These are phyloP conservation scores for Rhexocercosporidium sp. DNA, from an alignment of 2,329 filamentous ascomycete genomes.

Conservation along the genomic window DNA sequence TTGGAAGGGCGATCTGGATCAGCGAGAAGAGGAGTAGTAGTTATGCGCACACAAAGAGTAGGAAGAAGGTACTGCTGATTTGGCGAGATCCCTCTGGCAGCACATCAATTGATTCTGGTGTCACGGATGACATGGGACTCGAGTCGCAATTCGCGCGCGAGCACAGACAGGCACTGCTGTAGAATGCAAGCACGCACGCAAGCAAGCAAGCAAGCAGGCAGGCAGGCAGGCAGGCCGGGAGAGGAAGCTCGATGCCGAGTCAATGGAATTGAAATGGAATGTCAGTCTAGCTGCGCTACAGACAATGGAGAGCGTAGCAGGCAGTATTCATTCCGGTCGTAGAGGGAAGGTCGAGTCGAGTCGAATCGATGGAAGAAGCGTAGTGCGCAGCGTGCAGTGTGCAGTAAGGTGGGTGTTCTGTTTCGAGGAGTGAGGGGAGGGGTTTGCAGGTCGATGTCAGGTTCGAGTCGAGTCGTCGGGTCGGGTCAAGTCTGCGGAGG, in stretches of 20 bases:
- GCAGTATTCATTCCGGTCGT: conserved; percentile 17
- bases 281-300: conserved; percentile 24
- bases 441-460: conserved; percentile 4
- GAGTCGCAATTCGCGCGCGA: conserved; percentile 19
- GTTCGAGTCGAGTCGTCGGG: background rate
- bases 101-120: conserved; percentile 23
- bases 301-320: conserved; percentile 11
- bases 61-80: background rate
- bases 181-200: conserved; percentile 11
- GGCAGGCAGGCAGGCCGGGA: background rate
- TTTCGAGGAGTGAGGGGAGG: conserved; percentile 5
- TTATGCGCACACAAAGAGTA: background rate
- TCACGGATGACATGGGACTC: conserved; percentile 21
- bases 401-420: background rate
- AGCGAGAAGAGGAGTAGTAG: background rate
- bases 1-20: background rate
- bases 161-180: conserved; percentile 12
- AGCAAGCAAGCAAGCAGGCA: background rate
- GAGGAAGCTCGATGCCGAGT: conserved; percentile 1
- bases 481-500: no score
- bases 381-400: background rate
- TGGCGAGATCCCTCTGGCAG: background rate
- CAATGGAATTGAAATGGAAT: conserved; percentile 9
- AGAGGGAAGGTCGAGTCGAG: background rate
- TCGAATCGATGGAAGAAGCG: background rate